phyloP scores from a whole-genome alignment of 352 stramenopile genomes.

The Phytophthora litchii region DNA sequence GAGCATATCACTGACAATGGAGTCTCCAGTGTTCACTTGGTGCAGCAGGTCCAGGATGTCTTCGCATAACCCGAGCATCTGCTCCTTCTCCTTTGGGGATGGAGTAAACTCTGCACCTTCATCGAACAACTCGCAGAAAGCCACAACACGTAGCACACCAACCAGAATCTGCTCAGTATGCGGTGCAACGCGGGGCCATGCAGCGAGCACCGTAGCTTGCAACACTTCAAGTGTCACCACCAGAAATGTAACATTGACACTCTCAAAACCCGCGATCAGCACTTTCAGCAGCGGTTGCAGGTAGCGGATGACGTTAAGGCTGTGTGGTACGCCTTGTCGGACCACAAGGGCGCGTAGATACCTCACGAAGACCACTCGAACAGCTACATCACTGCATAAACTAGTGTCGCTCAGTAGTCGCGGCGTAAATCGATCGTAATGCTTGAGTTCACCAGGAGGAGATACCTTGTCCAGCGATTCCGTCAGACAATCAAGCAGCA shows the following conservation, averaged over 20 bases:
- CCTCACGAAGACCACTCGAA: conserved; percentile 65
- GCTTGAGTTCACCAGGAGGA: conserved; percentile 48
- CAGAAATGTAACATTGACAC: conserved; percentile 54
- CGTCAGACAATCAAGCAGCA: conserved; percentile 61
- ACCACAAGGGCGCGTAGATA: conserved; percentile 52
- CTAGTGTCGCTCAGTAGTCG: conserved; percentile 71
- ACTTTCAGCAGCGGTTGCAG: conserved; percentile 84
- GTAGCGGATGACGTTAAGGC: conserved; percentile 74
- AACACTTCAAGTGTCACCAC: conserved; percentile 68
- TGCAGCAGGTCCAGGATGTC: conserved; percentile 45
- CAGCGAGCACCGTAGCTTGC: conserved; percentile 50
- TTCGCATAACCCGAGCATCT: conserved; percentile 42
- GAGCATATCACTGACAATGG: conserved; percentile 34
- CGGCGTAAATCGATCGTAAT: conserved; percentile 75
- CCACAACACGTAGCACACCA: conserved; percentile 68
- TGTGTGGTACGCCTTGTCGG: conserved; percentile 67
- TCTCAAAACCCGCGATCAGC: conserved; percentile 68
- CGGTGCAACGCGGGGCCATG: conserved; percentile 73
- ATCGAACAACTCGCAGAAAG: conserved; percentile 72
- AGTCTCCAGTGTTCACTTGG: conserved; percentile 27
- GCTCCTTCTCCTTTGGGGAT: conserved; percentile 26
- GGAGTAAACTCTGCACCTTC: conserved; percentile 36
- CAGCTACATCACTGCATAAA: conserved; percentile 56
- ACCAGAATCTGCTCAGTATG: conserved; percentile 76
- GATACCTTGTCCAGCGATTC: conserved; percentile 71